These are phyloP conservation scores for Orobanche coerulescens DNA, from an alignment of 257 asterid species.

Conservation along the genomic window DNA sequence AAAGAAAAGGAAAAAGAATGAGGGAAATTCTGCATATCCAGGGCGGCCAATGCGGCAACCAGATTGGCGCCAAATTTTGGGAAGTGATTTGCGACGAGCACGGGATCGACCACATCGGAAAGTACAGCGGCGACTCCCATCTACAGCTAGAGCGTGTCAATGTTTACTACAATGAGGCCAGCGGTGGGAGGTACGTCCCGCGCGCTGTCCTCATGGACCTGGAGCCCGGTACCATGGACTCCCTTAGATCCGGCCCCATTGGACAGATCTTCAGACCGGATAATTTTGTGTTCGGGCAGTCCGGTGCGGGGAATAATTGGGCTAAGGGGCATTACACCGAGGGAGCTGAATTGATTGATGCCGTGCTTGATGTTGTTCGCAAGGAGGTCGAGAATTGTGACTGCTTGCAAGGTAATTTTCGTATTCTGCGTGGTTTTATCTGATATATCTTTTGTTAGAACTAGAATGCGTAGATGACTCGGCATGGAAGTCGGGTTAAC, in stretches of 20 bases:
- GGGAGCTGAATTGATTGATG: conserved; percentile 35
- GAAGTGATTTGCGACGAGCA: conserved; percentile 39
- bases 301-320: no score
- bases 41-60: conserved; percentile 39
- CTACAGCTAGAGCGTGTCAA: conserved; percentile 37
- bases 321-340: conserved; percentile 37
- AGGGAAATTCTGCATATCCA: conserved; percentile 36
- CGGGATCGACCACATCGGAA: conserved; percentile 32
- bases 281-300: conserved; percentile 37
- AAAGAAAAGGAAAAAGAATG: conserved; percentile 9
- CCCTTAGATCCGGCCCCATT: conserved; percentile 31
- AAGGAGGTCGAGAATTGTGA: conserved; percentile 37
- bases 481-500: no score
- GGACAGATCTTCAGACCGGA: conserved; percentile 41
- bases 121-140: conserved; percentile 28
- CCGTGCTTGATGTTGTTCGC: conserved; percentile 37
- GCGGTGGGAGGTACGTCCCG: conserved; percentile 37
- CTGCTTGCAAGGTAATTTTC: conserved; percentile 31
- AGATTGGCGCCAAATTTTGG: conserved; percentile 39
- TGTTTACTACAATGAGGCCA: conserved; percentile 36
- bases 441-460: neutral
- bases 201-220: conserved; percentile 41
- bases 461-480: no score
- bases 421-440: neutral
- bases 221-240: conserved; percentile 41